Conservation (phyloP, 2,329 filamentous ascomycete genomes). For the Chrysoporthe puriensis region DNA sequence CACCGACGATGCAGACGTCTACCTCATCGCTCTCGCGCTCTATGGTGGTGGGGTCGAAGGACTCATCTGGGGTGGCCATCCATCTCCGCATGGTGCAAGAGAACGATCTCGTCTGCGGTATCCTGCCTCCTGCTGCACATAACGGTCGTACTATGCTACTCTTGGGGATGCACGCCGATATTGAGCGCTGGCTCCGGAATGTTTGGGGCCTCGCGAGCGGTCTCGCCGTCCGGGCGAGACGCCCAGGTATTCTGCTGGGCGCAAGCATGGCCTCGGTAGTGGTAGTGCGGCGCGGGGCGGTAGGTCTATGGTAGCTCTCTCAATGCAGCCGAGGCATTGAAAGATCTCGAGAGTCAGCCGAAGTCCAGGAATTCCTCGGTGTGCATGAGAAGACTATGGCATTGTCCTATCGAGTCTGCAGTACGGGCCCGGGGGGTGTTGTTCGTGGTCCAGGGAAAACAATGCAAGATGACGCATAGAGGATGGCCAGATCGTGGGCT, state of each 20-base stretch:
- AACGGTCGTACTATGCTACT: conserved; percentile 18
- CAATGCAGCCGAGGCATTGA: conserved; percentile 14
- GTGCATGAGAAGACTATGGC: conserved; percentile 21
- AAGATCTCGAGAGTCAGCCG: conserved; percentile 8
- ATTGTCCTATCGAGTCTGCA: conserved; percentile 3
- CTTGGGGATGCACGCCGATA: conserved; percentile 20
- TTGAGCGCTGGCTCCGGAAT: not conserved
- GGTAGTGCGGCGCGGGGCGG: not conserved
- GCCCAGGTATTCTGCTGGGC: conserved; percentile 34
- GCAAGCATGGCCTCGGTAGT: conserved; percentile 32
- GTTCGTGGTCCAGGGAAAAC: not conserved
- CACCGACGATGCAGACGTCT: conserved; percentile 95
- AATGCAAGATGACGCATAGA: conserved; percentile 7
- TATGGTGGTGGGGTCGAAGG: conserved; percentile 68
- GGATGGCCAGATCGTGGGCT: not conserved
- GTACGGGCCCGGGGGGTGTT: not conserved
- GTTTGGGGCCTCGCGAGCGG: conserved; percentile 15
- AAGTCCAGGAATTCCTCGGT: conserved; percentile 12
- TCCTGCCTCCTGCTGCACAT: conserved; percentile 21
- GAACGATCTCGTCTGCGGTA: conserved; percentile 30
- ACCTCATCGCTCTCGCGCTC: conserved; percentile 93
- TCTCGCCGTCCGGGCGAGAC: conserved; percentile 33
- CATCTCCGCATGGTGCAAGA: conserved; percentile 34
- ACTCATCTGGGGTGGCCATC: conserved; percentile 48
- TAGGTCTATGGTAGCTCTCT: not conserved